A percentile compares a stretch with the other conserved stretches of the same genome.
Conservation (phyloP, 495 filamentous ascomycete genomes). For the Podospora anserina region DNA sequence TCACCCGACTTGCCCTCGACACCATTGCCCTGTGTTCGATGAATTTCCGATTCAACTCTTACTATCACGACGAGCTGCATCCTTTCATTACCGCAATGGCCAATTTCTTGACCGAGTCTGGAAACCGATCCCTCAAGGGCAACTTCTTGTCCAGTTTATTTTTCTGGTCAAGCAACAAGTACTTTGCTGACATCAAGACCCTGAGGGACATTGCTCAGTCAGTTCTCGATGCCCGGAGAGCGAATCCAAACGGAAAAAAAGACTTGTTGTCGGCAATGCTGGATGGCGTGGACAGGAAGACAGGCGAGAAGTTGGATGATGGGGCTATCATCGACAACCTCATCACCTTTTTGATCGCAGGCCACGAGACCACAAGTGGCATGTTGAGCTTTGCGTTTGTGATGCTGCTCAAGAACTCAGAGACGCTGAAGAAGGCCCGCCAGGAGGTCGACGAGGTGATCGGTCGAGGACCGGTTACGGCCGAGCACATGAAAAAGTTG, state of each 20-base stretch:
- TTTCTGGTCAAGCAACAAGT: slow-evolving; percentile 54
- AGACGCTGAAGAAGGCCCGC: slow-evolving; percentile 50
- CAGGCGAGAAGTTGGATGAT: slow-evolving; percentile 60
- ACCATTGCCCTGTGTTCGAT: slow-evolving; percentile 63
- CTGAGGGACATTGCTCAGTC: slow-evolving; percentile 55
- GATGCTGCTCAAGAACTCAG: slow-evolving; percentile 53
- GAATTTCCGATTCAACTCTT: slow-evolving; percentile 64
- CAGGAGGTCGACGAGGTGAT: slow-evolving; percentile 61
- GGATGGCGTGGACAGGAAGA: slow-evolving; percentile 62
- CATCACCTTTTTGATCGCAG: slow-evolving; percentile 70
- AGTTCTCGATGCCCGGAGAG: slow-evolving; percentile 57
- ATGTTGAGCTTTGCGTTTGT: slow-evolving; percentile 57
- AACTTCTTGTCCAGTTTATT: slow-evolving; percentile 50
- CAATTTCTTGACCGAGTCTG: slow-evolving; percentile 55
- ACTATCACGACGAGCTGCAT: slow-evolving; percentile 59
- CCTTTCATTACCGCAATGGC: slow-evolving; percentile 67
- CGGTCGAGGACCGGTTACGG: slow-evolving; percentile 58
- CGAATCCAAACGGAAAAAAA: slow-evolving; percentile 56
- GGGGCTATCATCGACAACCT: slow-evolving; percentile 66
- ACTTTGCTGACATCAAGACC: slow-evolving; percentile 54
- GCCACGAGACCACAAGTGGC: slow-evolving; percentile 71
- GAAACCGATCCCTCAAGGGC: slow-evolving; percentile 50
- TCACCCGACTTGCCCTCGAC: slow-evolving; percentile 63
- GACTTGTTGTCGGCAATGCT: slow-evolving; percentile 72
- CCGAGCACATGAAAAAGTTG: slow-evolving; percentile 63